phyloP scores from a whole-genome alignment of 2,329 filamentous ascomycete species.

The Colletotrichum camelliae region DNA sequence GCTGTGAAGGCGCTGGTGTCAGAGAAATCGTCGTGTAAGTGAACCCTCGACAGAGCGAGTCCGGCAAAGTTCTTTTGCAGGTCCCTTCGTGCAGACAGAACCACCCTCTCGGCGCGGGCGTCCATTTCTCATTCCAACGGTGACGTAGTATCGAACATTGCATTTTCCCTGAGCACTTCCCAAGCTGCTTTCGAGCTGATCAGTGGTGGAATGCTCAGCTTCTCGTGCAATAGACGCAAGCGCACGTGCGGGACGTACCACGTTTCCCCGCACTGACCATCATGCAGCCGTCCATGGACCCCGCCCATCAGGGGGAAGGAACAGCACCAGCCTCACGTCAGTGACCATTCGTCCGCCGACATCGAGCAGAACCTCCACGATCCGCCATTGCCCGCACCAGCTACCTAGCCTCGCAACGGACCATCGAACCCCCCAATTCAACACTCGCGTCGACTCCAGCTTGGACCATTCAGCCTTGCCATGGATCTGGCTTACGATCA shows the following conservation, averaged over 20 bases:
- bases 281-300: conserved; percentile 6
- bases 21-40: neutral
- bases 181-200: neutral
- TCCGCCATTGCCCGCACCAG: neutral
- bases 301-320: conserved; percentile 13
- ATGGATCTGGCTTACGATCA: conserved; percentile 99
- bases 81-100: neutral
- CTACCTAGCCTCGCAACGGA: conserved; percentile 15
- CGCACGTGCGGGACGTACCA: neutral
- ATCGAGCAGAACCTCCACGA: conserved; percentile 4
- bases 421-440: conserved; percentile 1
- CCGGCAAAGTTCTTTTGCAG: neutral
- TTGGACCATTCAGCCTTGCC: conserved; percentile 7
- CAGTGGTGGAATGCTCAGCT: neutral
- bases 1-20: neutral
- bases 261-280: conserved; percentile 13
- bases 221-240: neutral
- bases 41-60: neutral
- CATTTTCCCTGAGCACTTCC: neutral
- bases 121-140: too few relatives aligned
- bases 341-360: conserved; percentile 14
- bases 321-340: conserved; percentile 14
- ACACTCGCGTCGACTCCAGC: neutral
- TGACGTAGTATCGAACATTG: neutral
- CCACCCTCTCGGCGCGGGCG: neutral